Base-by-base conservation (phyloP, 2,329 filamentous ascomycete genomes). In the Endoconidiophora laricicola region DNA sequence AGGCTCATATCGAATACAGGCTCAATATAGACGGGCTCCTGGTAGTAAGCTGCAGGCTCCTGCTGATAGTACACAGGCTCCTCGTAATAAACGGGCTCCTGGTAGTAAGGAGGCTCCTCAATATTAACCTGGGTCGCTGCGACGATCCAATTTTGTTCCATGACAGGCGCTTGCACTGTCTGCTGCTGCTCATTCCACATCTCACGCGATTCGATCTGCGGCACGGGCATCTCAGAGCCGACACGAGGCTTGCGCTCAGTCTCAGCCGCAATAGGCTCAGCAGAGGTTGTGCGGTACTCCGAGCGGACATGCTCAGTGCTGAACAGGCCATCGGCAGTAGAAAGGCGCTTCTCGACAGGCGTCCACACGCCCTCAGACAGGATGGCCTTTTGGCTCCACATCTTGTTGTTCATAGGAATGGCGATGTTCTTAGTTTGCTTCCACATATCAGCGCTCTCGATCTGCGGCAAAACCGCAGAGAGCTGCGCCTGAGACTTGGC, bases 201-300 rank as follows among this genome's bases (percentile, higher is more conserved):
- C 26, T 10, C 26, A 10, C 26, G 26, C 2, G 64, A 65, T 37
- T 51, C 57, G 43, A 67, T 55, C 23, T 52, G 55, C 18, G 58
- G 58, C 24, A 66, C 56, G 50, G 59, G 54, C 39, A 57, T 56
- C 44, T 58, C 52, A 36, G 56, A 55, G 43, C 57, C 55, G 45
- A 65, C 62, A 50, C 55, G 55, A 44, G 57, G 58, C 55, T 62
- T 67, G 52, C 62, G 60, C 39, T 50, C 48, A 53, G 65, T 63
- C 36, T 58, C 51, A 7, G 66, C 53, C n/a, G 62, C 62, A n/a
- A 59, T 61, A 18, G 62, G 62, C 10, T 60, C 57, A 16, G 59
- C 58, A 3, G 56, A 55, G 22, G 64, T 63, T 9, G 59, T 63
- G 26, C 61, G 59, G 54, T 60, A 64, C 37, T 54, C 53, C 26